Percentiles rank a stretch among this genome's conserved stretches.
Evolutionary conservation across 1,284 basidiomycete species (phyloP).

Genomic region (Marasmius oreades): DNA sequence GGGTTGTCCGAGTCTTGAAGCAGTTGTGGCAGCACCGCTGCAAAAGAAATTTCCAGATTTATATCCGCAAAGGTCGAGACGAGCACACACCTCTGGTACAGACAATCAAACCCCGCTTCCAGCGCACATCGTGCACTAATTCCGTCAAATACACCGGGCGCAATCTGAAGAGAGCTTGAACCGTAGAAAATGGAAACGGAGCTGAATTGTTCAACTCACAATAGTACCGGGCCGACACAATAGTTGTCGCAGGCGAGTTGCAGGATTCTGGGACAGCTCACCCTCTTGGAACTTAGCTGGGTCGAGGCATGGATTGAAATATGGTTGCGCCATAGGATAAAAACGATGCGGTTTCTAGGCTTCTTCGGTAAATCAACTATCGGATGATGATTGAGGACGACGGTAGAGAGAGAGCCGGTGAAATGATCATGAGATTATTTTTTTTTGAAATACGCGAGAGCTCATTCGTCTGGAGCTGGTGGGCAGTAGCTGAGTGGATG

Average conservation of each 20-base stretch:
- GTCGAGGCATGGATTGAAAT: constrained; percentile 59
- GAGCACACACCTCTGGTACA: constrained; percentile 46
- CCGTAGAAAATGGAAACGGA: too few species aligned
- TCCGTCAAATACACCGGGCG: constrained; percentile 61
- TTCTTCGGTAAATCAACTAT: neutral
- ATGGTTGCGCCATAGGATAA: constrained; percentile 17
- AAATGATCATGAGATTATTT: neutral
- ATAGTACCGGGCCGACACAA: constrained; percentile 73
- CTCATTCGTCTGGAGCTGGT: too few species aligned
- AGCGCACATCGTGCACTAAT: constrained; percentile 59
- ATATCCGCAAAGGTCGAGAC: neutral
- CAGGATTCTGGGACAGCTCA: constrained; percentile 59
- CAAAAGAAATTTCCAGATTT: neutral
- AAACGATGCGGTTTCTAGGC: neutral
- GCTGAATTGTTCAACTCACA: constrained; percentile 48
- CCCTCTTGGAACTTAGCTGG: constrained; percentile 67
- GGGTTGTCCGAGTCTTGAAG: constrained; percentile 51
- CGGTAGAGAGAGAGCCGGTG: neutral
- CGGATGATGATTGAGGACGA: neutral
- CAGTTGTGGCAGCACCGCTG: constrained; percentile 53
- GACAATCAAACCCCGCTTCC: constrained; percentile 54
- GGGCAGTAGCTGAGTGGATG: too few species aligned
- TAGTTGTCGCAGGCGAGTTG: constrained; percentile 72
- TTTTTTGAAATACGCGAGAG: too few species aligned
- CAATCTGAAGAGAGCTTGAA: constrained; percentile 23